Percentiles rank a stretch among this genome's conserved stretches.
Evolutionary conservation across 805 yeast genomes (phyloP).

Genomic region (Jamesozyma spencerorum): DNA sequence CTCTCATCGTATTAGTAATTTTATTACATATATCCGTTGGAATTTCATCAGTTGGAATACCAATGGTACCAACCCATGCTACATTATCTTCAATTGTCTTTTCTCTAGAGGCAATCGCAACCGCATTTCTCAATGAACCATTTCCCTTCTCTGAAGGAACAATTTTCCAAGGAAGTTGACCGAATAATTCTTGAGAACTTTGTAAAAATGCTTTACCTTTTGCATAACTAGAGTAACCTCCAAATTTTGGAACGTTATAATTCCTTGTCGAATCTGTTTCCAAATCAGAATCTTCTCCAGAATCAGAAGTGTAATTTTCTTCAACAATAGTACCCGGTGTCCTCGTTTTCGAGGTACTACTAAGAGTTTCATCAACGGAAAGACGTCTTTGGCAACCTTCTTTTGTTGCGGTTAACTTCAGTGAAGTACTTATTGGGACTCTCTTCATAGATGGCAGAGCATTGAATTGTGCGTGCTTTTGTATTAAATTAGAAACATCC

Average conservation of each 20-base stretch:
- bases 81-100: slow-evolving; percentile 32
- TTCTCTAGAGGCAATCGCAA: slow-evolving; percentile 46
- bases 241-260: slow-evolving; percentile 41
- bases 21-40: slow-evolving; percentile 45
- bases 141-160: slow-evolving; percentile 68
- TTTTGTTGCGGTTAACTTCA: no score
- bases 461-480: slow-evolving; percentile 19
- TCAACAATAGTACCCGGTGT: slow-evolving; percentile 3
- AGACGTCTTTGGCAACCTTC: no score
- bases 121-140: slow-evolving; percentile 81
- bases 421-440: slow-evolving; percentile 9
- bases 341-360: neutral
- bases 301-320: slow-evolving; percentile 5
- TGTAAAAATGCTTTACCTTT: slow-evolving; percentile 35
- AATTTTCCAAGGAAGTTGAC: slow-evolving; percentile 61
- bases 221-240: slow-evolving; percentile 64
- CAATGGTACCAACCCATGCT: slow-evolving; percentile 84
- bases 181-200: slow-evolving; percentile 32
- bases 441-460: slow-evolving; percentile 28
- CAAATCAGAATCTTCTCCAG: slow-evolving; percentile 15
- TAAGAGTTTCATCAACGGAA: slow-evolving; percentile 4
- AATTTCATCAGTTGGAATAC: slow-evolving; percentile 82
- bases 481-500: slow-evolving; percentile 24
- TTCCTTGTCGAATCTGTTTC: slow-evolving; percentile 14
- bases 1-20: slow-evolving; percentile 40